phyloP scores from a whole-genome alignment of 495 filamentous ascomycete genomes.

The Hypoxylon rickii region DNA sequence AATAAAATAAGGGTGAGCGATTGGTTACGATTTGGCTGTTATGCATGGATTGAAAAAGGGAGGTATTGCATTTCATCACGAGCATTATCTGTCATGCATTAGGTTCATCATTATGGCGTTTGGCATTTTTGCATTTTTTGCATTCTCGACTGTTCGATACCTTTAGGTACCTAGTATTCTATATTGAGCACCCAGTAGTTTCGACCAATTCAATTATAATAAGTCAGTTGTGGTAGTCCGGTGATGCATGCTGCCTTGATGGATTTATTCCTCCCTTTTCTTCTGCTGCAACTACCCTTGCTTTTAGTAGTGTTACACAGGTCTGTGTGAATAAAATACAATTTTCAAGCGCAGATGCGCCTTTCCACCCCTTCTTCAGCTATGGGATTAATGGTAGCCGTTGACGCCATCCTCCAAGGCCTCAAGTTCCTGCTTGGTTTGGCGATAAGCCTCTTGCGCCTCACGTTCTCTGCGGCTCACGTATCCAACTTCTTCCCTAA shows the following conservation, averaged over 20 bases:
- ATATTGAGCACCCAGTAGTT: no score
- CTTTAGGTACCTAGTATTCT: no score
- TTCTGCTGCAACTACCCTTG: background rate
- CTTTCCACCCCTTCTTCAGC: background rate
- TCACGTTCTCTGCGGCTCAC: slow-evolving; percentile 84
- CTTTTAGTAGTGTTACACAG: background rate
- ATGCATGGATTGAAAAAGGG: no score
- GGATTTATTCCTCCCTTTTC: background rate
- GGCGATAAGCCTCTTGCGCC: slow-evolving; percentile 84
- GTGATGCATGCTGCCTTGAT: background rate
- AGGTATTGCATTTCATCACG: no score
- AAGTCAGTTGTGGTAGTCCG: slow-evolving; percentile 12
- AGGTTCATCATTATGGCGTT: no score
- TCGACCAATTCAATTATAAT: no score
- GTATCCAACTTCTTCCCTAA: slow-evolving; percentile 82
- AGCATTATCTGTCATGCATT: no score
- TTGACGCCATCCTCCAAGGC: slow-evolving; percentile 52
- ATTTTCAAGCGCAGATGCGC: background rate
- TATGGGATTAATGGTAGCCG: slow-evolving; percentile 43
- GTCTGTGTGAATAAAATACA: slow-evolving; percentile 18
- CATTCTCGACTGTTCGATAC: no score
- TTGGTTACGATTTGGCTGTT: no score
- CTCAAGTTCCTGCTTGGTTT: slow-evolving; percentile 76
- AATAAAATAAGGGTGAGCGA: no score
- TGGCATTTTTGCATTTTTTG: background rate